Base-by-base conservation (phyloP, 2,329 filamentous ascomycete genomes). In the Pseudovirgaria hyperparasitica region DNA sequence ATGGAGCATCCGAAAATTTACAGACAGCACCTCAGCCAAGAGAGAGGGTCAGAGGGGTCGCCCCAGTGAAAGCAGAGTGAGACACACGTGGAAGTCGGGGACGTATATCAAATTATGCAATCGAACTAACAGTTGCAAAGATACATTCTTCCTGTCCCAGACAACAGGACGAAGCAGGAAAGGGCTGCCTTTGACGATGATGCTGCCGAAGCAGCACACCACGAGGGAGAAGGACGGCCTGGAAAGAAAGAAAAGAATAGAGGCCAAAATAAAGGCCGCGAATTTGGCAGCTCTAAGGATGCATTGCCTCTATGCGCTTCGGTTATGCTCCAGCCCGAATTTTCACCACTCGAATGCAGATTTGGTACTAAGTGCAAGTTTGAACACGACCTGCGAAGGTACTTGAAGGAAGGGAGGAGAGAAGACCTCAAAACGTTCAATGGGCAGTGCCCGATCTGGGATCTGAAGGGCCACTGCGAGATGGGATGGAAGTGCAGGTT, bases 401-500 rank as follows among this genome's bases (percentile, higher is more conserved):
- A 98, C 48, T 60, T 98, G 25, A 70, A 69, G 17, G 73, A 90
- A 30, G 80, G 85, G 34, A 86, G 87, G 38, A 73, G 82, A 23
- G 72, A 72, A 33, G 82, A 96, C 45, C 63, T 94, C 20, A 67
- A 68, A 5, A 82, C 79, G 0, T 78, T 92, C 43, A 67, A 65
- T 22, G 79, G 82, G 5, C 64, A 77, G 35, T 98, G 90, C 46
- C 87, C 86, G 1, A 69, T 92, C 6, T 94, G 74, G 52, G 76
- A 82, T 38, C 62, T 64, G 10, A 71, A 77, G 37, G 86, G 86
- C 9, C 72, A 65, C 35, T 98, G 90, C 43, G 67, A 71, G 25
- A 72, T 78, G 9, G 90, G 90, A 5, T 98, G 87, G 86, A 92
- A 87, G 51, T 98, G 90, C 51, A 78, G 87, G 13, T 92, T 94